Percentiles rank a stretch among this genome's conserved stretches.
These are phyloP conservation scores for Penicillium robsamsonii DNA, from an alignment of 495 filamentous ascomycete genomes.

Conservation along the genomic window DNA sequence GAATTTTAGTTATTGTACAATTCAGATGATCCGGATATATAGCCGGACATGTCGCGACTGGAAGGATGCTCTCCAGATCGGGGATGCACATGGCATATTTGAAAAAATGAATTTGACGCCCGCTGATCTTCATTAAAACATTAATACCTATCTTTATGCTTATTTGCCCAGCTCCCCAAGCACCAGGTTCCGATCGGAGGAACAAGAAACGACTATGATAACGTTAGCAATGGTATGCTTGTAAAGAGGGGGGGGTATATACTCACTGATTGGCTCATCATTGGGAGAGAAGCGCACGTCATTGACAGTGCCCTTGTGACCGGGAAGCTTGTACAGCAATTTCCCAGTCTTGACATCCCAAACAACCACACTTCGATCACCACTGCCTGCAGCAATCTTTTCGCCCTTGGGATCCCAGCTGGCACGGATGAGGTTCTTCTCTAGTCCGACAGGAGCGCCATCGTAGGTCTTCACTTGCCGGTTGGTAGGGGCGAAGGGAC, in stretches of 20 bases:
- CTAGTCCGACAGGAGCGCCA: conserved; percentile 79
- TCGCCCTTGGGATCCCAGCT: conserved; percentile 88
- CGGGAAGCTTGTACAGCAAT: conserved; percentile 89
- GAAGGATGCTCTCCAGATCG: neutral
- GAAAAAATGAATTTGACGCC: conserved; percentile 21
- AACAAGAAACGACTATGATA: conserved; percentile 75
- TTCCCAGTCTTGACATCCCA: conserved; percentile 85
- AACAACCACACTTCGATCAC: conserved; percentile 84
- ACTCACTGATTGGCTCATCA: conserved; percentile 87
- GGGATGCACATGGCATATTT: conserved; percentile 1
- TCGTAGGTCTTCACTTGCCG: conserved; percentile 82
- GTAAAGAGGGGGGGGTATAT: neutral
- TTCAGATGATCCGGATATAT: conserved; percentile 1
- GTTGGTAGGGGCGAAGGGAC: conserved; percentile 87
- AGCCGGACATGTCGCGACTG: neutral
- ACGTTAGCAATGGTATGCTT: conserved; percentile 17
- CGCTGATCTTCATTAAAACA: conserved; percentile 18
- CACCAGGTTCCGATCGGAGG: conserved; percentile 76
- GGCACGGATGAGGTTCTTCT: conserved; percentile 88
- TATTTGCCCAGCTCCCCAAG: conserved; percentile 72
- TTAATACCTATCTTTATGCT: conserved; percentile 21
- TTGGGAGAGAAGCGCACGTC: conserved; percentile 85
- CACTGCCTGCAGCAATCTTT: conserved; percentile 83
- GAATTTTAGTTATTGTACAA: conserved; percentile 13
- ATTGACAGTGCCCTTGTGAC: conserved; percentile 94